A percentile compares a stretch with the other conserved stretches of the same genome.
phyloP scores from a whole-genome alignment of 257 asterid species.

The Nicotiana tomentosiformis region DNA sequence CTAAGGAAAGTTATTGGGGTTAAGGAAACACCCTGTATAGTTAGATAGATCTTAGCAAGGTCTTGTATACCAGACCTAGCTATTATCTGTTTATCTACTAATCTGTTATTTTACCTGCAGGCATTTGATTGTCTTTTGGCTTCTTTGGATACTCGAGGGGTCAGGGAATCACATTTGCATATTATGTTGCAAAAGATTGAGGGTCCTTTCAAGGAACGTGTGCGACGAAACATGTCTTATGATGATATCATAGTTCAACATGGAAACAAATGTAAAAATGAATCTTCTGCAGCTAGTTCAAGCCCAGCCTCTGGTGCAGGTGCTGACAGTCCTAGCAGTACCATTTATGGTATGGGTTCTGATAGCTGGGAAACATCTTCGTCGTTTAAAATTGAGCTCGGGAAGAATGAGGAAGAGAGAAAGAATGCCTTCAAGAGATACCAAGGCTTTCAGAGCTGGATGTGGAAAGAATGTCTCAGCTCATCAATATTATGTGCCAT shows the following conservation, averaged over 20 bases:
- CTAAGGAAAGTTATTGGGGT: background rate
- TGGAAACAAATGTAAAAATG: conserved; percentile 22
- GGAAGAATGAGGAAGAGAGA: conserved; percentile 52
- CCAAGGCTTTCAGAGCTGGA: conserved; percentile 69
- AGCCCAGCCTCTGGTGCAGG: conserved; percentile 28
- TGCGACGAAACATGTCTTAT: conserved; percentile 29
- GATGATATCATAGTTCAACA: conserved; percentile 10
- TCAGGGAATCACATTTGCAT: conserved; percentile 92
- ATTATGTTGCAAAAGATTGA: conserved; percentile 88
- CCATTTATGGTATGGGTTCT: conserved; percentile 38
- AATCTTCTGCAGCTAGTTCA: conserved; percentile 34
- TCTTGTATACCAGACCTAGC: background rate
- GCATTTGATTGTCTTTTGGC: conserved; percentile 69
- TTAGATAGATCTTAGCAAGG: background rate
- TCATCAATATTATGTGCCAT: conserved; percentile 44
- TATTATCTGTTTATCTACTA: background rate
- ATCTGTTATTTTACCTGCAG: conserved; percentile 36
- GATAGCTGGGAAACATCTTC: conserved; percentile 53
- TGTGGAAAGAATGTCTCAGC: conserved; percentile 77
- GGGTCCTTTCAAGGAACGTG: conserved; percentile 60
- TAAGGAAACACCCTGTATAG: background rate
- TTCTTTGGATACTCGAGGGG: conserved; percentile 87
- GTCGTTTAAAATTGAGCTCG: conserved; percentile 65
- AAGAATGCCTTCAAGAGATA: conserved; percentile 49
- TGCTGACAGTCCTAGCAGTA: conserved; percentile 56